Conservation (phyloP, 2,329 filamentous ascomycete genomes). For the Penicillium sp. region DNA sequence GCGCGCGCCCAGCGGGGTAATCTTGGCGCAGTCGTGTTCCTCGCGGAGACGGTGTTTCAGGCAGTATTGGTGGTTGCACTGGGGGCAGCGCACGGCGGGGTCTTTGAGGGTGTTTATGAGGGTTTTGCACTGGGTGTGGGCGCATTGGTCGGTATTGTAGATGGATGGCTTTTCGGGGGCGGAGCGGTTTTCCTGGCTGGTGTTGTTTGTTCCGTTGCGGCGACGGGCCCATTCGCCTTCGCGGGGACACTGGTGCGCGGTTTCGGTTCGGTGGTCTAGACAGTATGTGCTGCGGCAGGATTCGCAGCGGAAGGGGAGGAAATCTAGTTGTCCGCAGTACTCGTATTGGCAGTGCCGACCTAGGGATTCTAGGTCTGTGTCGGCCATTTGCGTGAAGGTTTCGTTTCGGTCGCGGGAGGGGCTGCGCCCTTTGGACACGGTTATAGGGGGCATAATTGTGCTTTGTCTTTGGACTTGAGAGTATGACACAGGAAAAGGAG, state of each 20-base stretch:
- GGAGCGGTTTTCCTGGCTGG: slow-evolving; percentile 26
- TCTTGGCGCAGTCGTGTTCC: slow-evolving; percentile 79
- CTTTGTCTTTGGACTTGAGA: neutral
- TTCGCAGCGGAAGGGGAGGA: slow-evolving; percentile 91
- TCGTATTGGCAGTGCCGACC: slow-evolving; percentile 87
- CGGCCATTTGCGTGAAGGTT: slow-evolving; percentile 44
- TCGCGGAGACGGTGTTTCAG: slow-evolving; percentile 52
- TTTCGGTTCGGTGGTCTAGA: slow-evolving; percentile 87
- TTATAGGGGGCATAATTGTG: slow-evolving; percentile 27
- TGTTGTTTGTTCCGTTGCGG: slow-evolving; percentile 30
- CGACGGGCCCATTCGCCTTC: slow-evolving; percentile 61
- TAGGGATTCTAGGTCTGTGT: slow-evolving; percentile 77
- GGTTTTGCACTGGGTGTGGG: slow-evolving; percentile 50
- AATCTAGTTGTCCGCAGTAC: slow-evolving; percentile 93
- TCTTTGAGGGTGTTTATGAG: slow-evolving; percentile 52
- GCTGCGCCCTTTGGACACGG: slow-evolving; percentile 20
- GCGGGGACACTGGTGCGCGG: slow-evolving; percentile 67
- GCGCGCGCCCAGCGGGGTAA: slow-evolving; percentile 59
- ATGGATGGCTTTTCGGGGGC: slow-evolving; percentile 53
- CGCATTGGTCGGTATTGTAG: slow-evolving; percentile 54
- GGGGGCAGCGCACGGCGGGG: slow-evolving; percentile 50
- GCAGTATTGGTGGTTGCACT: slow-evolving; percentile 52
- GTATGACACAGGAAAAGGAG: neutral
- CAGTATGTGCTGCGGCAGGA: slow-evolving; percentile 84
- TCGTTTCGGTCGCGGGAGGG: slow-evolving; percentile 14